Base-by-base conservation (phyloP, 1,139 yeast genomes). In the Debaryomyces robertsiae region DNA sequence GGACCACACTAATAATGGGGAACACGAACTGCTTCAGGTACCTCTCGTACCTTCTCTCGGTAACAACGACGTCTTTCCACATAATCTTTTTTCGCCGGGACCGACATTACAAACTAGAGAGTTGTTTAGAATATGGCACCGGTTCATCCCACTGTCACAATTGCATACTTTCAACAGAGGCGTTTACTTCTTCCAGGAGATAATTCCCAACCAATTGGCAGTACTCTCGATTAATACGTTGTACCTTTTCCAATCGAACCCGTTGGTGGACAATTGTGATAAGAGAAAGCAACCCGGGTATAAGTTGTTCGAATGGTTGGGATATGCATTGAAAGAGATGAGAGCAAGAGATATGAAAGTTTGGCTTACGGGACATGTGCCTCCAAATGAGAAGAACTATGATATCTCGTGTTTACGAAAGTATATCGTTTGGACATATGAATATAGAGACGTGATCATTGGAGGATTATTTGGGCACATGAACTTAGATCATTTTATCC, bases 391-490 rank as follows among this genome's bases (percentile, higher is more conserved):
- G 33, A 86, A 86, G 60, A 86, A 87, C 59, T 82, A 76, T 50
- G 95, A 87, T 53, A 67, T 73, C 22, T 71, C 82, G 33, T 88
- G 96, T 56, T 81, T 77, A 51, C 70, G 89, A 41, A 86, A 87
- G 57, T 83, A 81, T 57, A 75, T 85, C 27, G 75, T 81, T 15
- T 87, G 95, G 95, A 65, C 81, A 30, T 80, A 86, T 53, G 95
- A 86, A 55, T 88, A 82, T 57, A 73, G 95, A 49, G 96, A 88
- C 57, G 76, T 88, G 27, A 83, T 88, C 32, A 71, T 88, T 47
- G 95, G 96, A 19, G 90, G 93, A 9, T 64, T 88, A 23, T 88
- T 77, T 58, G 96, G 96, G 0, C 96, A 88, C 57, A 88, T 88
- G 95, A 88, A 88, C 60, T 67, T 87, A 44, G 95, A 88, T 57